These are phyloP conservation scores for Neoboletus subvelutipes DNA, from an alignment of 768 basidiomycete genomes.

Conservation along the genomic window DNA sequence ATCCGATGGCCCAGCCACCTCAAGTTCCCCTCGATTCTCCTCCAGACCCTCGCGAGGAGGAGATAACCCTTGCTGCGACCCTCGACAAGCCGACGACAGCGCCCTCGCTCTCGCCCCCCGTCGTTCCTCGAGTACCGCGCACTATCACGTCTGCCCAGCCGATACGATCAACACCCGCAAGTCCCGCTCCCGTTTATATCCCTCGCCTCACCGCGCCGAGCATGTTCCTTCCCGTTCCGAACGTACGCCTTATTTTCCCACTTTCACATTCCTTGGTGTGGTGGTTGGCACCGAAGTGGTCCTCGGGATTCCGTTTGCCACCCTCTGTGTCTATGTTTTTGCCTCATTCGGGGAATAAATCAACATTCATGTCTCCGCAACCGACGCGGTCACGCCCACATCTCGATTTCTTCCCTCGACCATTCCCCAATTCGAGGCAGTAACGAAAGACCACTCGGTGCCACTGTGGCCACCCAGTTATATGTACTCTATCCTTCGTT, in stretches of 20 bases:
- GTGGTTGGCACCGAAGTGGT: conserved; percentile 48
- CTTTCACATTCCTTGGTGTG: conserved; percentile 55
- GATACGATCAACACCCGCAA: conserved; percentile 1
- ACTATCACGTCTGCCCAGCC: conserved; percentile 46
- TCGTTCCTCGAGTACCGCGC: conserved; percentile 36
- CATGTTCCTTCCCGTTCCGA: conserved; percentile 88
- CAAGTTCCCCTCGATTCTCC: not conserved
- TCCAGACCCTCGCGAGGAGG: conserved; percentile 11
- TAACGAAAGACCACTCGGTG: conserved; percentile 1
- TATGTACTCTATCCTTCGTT: not conserved
- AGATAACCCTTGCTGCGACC: conserved; percentile 44
- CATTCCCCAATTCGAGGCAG: conserved; percentile 7
- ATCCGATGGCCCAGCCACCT: not conserved
- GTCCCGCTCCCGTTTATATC: conserved; percentile 46
- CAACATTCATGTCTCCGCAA: not conserved
- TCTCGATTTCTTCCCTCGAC: conserved; percentile 1
- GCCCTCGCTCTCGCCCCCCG: conserved; percentile 36
- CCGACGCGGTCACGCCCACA: not conserved
- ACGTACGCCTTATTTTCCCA: conserved; percentile 59
- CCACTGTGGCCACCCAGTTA: conserved; percentile 4
- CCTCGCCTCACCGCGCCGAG: conserved; percentile 69
- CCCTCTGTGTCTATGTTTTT: conserved; percentile 38
- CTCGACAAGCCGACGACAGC: conserved; percentile 55
- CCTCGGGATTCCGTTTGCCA: conserved; percentile 36
- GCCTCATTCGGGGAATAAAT: conserved; percentile 1